Evolutionary conservation across 2,329 filamentous ascomycete species (phyloP), one percentile per base, ranked within the genome.

Genomic region (Fusarium staphyleae): DNA sequence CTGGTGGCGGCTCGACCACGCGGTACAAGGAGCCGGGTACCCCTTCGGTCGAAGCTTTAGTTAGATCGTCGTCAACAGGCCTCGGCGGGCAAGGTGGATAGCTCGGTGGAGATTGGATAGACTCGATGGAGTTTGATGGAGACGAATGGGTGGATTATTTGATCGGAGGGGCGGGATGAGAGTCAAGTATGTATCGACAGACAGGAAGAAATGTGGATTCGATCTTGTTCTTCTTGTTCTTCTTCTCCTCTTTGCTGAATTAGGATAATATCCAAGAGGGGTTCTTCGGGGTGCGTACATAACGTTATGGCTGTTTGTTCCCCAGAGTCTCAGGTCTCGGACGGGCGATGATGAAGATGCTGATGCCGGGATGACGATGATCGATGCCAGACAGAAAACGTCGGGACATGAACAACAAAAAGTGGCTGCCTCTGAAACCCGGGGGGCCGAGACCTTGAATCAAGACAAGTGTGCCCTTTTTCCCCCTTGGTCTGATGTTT

Each of bases 281-380:
- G 34, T 19, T 32, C 11, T n/a, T n/a, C 36, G 10, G 39, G 40
- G 34, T 41, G 57, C 48, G 54, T n/a, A n/a, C n/a, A n/a, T n/a
- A n/a, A n/a, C n/a, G n/a, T n/a, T n/a, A n/a, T n/a, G n/a, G n/a
- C n/a, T 61, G 47, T 46, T 54, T 22, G 44, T 37, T 61, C 58
- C 58, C 57, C 58, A 55, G 58, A 62, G 58, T 61, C 58, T 61
- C 61, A 34, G 48, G 58, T 61, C 58, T 61, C 61, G 32, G 48
- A 51, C 57, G 45, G 39, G 49, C 37, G 50, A 35, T 37, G 48
- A 39, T 43, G 39, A 41, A 30, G 42, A 44, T 49, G 47, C 40
- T 60, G 48, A 60, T 60, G 57, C 56, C 18, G 52, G n/a, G 47
- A 60, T 60, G 49, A 62, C 59, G 49, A 62, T 47, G 40, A 22